phyloP scores from a whole-genome alignment of 129 eudicot species.

The Flaveria brownii region DNA sequence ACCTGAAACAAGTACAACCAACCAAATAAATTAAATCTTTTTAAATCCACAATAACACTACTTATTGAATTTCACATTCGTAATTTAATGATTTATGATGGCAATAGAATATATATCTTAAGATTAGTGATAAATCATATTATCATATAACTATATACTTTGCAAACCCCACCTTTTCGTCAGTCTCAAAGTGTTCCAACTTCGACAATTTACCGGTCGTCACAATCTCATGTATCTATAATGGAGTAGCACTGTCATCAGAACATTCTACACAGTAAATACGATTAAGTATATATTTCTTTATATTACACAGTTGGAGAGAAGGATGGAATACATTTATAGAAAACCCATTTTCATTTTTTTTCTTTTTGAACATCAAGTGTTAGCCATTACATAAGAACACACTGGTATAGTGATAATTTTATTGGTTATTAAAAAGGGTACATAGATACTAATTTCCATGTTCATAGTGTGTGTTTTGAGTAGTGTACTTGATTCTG shows the following conservation, averaged over 20 bases:
- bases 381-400: neutral
- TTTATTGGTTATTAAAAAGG: neutral
- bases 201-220: slow-evolving; percentile 89
- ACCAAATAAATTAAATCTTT: slow-evolving; percentile 1
- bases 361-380: neutral
- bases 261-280: slow-evolving; percentile 16
- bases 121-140: slow-evolving; percentile 7
- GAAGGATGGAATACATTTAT: neutral
- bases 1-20: slow-evolving; percentile 44
- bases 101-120: neutral
- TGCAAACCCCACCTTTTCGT: slow-evolving; percentile 68
- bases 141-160: neutral
- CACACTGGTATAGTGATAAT: slow-evolving; percentile 10
- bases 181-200: slow-evolving; percentile 92
- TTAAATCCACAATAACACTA: neutral
- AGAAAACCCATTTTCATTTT: neutral
- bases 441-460: neutral
- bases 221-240: slow-evolving; percentile 92
- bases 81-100: neutral
- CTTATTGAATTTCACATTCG: neutral
- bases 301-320: neutral
- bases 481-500: neutral
- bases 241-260: slow-evolving; percentile 24
- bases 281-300: neutral
- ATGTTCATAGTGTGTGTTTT: neutral